A percentile compares a stretch with the other conserved stretches of the same genome.
phyloP scores from a whole-genome alignment of 805 yeast genomes.

The Hagleromyces aurorensis region DNA sequence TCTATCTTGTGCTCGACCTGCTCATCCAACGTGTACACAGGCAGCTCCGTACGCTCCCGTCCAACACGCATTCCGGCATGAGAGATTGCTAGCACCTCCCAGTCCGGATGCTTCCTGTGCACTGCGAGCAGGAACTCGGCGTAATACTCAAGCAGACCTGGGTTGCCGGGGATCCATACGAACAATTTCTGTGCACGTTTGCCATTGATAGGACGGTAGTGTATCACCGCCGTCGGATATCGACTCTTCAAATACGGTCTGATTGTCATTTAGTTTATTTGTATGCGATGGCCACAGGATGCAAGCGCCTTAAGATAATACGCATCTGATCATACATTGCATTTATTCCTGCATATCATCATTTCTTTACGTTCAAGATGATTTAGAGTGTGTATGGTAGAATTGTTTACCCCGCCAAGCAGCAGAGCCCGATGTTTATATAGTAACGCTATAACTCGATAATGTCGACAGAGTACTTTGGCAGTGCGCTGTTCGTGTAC shows the following conservation, averaged over 20 bases:
- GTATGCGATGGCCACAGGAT: no score
- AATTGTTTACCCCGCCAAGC: no score
- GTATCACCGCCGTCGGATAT: conserved; percentile 18
- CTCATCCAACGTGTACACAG: conserved; percentile 38
- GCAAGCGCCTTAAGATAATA: no score
- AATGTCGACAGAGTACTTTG: conserved; percentile 27
- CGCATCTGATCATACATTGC: no score
- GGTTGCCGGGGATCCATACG: conserved; percentile 68
- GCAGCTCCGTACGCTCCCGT: conserved; percentile 6
- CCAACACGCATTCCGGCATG: conserved; percentile 47
- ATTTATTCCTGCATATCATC: no score
- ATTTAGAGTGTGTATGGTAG: no score
- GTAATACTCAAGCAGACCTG: conserved; percentile 64
- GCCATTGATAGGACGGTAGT: conserved; percentile 6
- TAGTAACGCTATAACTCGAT: conserved; percentile 23
- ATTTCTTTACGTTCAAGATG: no score
- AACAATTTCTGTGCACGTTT: no score
- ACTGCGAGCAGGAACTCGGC: conserved; percentile 41
- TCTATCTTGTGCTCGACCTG: conserved; percentile 54
- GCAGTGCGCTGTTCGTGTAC: conserved; percentile 6
- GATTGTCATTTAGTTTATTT: conserved; percentile 11
- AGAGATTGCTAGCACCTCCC: conserved; percentile 52
- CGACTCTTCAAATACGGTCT: conserved; percentile 7
- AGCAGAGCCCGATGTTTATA: no score
- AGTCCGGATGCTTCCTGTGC: conserved; percentile 35